Evolutionary conservation across 2,329 filamentous ascomycete species (phyloP).

Genomic region (Penicillium sp.): DNA sequence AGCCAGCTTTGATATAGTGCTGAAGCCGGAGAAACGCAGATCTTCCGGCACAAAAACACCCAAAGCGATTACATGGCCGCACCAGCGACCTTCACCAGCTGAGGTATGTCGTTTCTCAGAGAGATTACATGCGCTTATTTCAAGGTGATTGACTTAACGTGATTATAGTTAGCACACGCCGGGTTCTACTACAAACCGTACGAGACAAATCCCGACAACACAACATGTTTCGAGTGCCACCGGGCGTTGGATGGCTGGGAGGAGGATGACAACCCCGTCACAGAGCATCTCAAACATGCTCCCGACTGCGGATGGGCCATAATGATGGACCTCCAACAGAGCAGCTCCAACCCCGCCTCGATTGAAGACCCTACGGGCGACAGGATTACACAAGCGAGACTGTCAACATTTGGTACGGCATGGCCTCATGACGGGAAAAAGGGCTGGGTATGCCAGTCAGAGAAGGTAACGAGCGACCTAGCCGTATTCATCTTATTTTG

Average conservation of each 20-base stretch:
- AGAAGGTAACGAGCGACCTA: slow-evolving; percentile 64
- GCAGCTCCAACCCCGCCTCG: slow-evolving; percentile 45
- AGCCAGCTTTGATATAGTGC: slow-evolving; percentile 70
- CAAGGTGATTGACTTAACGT: background rate
- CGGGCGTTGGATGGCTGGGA: slow-evolving; percentile 92
- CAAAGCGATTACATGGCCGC: slow-evolving; percentile 70
- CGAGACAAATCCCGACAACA: slow-evolving; percentile 77
- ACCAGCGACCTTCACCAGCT: slow-evolving; percentile 64
- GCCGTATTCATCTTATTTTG: slow-evolving; percentile 10
- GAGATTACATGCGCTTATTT: background rate
- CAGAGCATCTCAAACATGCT: slow-evolving; percentile 82
- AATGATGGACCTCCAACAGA: slow-evolving; percentile 59
- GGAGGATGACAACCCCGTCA: slow-evolving; percentile 74
- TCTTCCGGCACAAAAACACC: slow-evolving; percentile 63
- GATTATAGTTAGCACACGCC: slow-evolving; percentile 73
- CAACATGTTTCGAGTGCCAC: slow-evolving; percentile 81
- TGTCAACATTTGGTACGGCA: slow-evolving; percentile 74
- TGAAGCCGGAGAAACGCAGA: slow-evolving; percentile 65
- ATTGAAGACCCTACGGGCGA: slow-evolving; percentile 72
- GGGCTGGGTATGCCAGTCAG: slow-evolving; percentile 84
- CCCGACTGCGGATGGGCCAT: slow-evolving; percentile 85
- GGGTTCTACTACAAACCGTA: slow-evolving; percentile 88
- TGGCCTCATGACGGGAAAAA: slow-evolving; percentile 91
- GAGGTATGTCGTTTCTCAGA: slow-evolving; percentile 52
- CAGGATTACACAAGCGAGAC: slow-evolving; percentile 72